Evolutionary conservation across 169 alveolate genomes (phyloP), one percentile per base, ranked within the genome.

Genomic region (Cryptosporidium tyzzeri): DNA sequence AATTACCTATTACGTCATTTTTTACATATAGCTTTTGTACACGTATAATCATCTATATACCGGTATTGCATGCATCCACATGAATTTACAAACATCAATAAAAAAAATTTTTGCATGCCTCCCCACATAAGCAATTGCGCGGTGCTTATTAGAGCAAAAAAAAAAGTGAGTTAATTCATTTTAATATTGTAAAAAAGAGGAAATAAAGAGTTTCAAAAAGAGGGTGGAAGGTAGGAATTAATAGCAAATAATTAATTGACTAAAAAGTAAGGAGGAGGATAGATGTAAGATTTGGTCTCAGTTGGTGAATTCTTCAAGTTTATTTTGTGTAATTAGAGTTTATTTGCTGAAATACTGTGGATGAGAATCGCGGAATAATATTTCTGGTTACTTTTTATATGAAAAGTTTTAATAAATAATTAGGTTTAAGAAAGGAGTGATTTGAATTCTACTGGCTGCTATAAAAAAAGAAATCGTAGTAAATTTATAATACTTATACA

Each of bases 31-130:
- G 48, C 31, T 23, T 21, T 1, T 45, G 16, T 26, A 31, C 48
- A 33, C 65, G 51, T 71, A 45, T 44, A 51, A 31, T 71, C 85
- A 71, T 5, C 14, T 51, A 23, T 50, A 21, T 71, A 71, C 85
- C 69, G 85, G 65, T 50, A 31, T 65, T 71, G 65, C 85, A 71
- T 71, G 85, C 85, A 71, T 71, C 85, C 85, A 71, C 85, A 71
- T 71, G 48, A 71, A 44, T 50, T 71, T 71, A 18, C 10, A 29
- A 21, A 16, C 37, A 33, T 29, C 29, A 50, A 48, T n/a, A 9
- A 31, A 16, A 16, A 35, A 71, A 50, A 71, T 14, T 12, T 44
- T 71, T 71, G 85, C 85, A 71, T 71, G 85, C 69, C 69, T 71
- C 85, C 85, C 85, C 85, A 71, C 85, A 71, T 71, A 48, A 3